A percentile compares a stretch with the other conserved stretches of the same genome.
phyloP scores from a whole-genome alignment of 768 basidiomycete genomes.

The Collybia sp. region DNA sequence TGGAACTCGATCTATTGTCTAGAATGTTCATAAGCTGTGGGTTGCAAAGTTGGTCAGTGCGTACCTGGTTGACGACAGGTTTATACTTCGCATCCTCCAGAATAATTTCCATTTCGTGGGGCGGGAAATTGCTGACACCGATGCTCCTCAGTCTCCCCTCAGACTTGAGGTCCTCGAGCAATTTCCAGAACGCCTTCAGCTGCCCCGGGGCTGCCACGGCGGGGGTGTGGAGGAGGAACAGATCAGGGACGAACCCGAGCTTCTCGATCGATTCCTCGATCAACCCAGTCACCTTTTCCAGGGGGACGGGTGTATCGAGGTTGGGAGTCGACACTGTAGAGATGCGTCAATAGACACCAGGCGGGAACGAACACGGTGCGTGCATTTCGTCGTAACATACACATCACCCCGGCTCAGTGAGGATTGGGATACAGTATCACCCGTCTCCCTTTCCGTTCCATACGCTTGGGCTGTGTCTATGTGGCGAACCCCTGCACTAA shows the following conservation, averaged over 20 bases:
- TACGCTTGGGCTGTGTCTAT: constrained; percentile 1
- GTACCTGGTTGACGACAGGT: constrained; percentile 51
- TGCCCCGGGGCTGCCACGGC: constrained; percentile 20
- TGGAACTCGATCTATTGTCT: constrained; percentile 6
- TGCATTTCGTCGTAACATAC: constrained; percentile 21
- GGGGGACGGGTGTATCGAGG: constrained; percentile 17
- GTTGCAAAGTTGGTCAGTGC: background rate
- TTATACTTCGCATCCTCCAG: constrained; percentile 39
- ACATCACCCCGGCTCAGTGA: constrained; percentile 6
- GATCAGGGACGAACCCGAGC: constrained; percentile 43
- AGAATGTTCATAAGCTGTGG: too few relatives aligned
- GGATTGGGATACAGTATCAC: constrained; percentile 9
- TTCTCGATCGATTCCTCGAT: constrained; percentile 42
- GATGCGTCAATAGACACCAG: background rate
- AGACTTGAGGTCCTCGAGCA: constrained; percentile 44
- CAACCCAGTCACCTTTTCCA: constrained; percentile 30
- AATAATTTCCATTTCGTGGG: constrained; percentile 38
- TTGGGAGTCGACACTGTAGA: constrained; percentile 7
- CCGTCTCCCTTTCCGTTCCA: background rate
- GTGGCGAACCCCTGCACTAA: background rate
- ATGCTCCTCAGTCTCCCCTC: constrained; percentile 35
- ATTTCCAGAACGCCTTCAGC: constrained; percentile 37
- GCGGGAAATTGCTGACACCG: constrained; percentile 51
- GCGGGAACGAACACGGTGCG: constrained; percentile 1
- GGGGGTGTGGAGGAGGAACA: constrained; percentile 49